Evolutionary conservation across 768 basidiomycete species (phyloP).

Genomic region (Lactarius pseudohatsudake): DNA sequence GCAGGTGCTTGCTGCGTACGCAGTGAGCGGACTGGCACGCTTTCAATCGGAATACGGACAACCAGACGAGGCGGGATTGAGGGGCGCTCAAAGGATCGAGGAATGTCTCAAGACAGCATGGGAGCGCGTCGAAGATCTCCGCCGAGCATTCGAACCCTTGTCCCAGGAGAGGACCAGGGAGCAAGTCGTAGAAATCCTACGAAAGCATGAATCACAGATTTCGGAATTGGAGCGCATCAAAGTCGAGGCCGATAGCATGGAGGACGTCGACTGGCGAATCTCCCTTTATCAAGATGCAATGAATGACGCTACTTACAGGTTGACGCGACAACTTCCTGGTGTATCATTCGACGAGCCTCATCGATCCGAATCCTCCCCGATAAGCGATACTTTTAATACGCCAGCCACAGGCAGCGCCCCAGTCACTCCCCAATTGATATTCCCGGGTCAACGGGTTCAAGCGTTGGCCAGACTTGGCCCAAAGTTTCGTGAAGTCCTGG

Average conservation of each 20-base stretch:
- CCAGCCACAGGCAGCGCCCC: not conserved
- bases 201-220: not conserved
- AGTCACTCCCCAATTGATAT: not conserved
- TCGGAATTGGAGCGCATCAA: constrained; percentile 10
- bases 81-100: not conserved
- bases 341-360: not conserved
- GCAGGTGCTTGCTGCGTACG: not conserved
- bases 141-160: constrained; percentile 6
- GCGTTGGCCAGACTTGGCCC: not conserved
- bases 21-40: constrained; percentile 3
- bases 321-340: not conserved
- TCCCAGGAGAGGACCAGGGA: not conserved
- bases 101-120: not conserved
- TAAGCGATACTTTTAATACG: not conserved
- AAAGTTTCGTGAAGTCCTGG: not conserved
- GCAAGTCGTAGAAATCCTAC: constrained; percentile 1
- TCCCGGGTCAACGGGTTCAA: not conserved
- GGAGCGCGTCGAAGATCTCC: not conserved
- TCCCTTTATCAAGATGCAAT: not conserved
- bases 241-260: not conserved
- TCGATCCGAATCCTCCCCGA: not conserved
- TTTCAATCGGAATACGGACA: not conserved
- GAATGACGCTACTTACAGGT: not conserved
- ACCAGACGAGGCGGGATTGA: not conserved
- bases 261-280: not conserved